Evolutionary conservation across 1,139 yeast genomes (phyloP).

Genomic region (Geotrichum australiense): DNA sequence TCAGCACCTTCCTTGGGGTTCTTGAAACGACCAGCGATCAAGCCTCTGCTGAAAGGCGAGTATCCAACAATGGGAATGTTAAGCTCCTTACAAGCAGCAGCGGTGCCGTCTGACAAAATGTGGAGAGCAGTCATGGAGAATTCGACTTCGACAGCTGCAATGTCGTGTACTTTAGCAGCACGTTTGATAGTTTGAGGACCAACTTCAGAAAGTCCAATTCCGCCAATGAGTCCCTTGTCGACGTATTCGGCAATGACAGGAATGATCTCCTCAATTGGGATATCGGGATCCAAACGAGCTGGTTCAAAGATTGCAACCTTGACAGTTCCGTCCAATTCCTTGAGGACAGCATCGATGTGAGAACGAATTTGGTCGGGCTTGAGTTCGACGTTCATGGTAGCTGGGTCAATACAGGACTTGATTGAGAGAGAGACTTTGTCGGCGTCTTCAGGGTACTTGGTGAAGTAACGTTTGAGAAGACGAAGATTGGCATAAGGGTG

Average conservation of each 20-base stretch:
- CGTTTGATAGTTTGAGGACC: conserved; percentile 50
- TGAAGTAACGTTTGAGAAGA: conserved; percentile 51
- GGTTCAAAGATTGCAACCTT: conserved; percentile 51
- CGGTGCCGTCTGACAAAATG: conserved; percentile 52
- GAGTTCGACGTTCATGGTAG: conserved; percentile 43
- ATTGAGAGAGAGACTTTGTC: conserved; percentile 52
- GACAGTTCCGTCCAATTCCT: conserved; percentile 38
- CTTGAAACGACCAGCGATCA: conserved; percentile 69
- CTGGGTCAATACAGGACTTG: conserved; percentile 52
- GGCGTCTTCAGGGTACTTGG: conserved; percentile 47
- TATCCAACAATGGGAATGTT: conserved; percentile 68
- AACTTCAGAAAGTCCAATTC: conserved; percentile 64
- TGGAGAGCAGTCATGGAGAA: conserved; percentile 61
- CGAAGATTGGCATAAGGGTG: conserved; percentile 45
- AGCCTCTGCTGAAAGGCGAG: conserved; percentile 78
- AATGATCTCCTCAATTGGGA: conserved; percentile 34
- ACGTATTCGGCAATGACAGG: conserved; percentile 27
- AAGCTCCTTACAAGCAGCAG: conserved; percentile 46
- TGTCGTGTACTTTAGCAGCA: conserved; percentile 47
- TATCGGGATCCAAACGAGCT: conserved; percentile 56
- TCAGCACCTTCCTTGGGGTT: conserved; percentile 97
- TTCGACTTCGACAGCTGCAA: conserved; percentile 69
- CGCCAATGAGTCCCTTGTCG: conserved; percentile 43
- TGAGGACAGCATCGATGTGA: conserved; percentile 46
- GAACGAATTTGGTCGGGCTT: conserved; percentile 41